These are phyloP conservation scores for Aspergillus sp. DNA, from an alignment of 2,329 filamentous ascomycete species.

Conservation along the genomic window DNA sequence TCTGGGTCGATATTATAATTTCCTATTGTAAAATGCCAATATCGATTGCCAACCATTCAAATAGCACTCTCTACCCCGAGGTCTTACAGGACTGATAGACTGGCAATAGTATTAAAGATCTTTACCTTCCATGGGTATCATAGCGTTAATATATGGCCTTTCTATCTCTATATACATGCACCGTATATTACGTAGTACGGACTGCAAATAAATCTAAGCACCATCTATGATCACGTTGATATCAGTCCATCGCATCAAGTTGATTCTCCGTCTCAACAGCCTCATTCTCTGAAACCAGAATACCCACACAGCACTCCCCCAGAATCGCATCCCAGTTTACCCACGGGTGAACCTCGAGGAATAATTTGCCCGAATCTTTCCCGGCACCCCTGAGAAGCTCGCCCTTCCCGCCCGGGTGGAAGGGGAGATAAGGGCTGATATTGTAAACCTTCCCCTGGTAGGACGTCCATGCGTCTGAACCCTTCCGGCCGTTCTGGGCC, in stretches of 20 bases:
- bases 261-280: conserved; percentile 30
- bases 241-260: conserved; percentile 63
- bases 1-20: neutral
- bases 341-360: conserved; percentile 66
- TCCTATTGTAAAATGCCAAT: neutral
- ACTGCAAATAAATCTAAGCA: neutral
- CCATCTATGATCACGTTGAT: no score
- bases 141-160: neutral
- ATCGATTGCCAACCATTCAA: neutral
- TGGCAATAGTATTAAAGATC: no score
- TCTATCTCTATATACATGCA: neutral
- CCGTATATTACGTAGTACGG: conserved; percentile 1
- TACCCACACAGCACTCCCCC: conserved; percentile 60
- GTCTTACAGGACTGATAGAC: no score
- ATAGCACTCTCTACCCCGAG: no score
- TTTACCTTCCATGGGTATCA: conserved; percentile 5
- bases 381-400: conserved; percentile 65
- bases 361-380: conserved; percentile 63
- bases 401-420: conserved; percentile 76
- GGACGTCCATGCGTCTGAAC: conserved; percentile 85
- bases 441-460: conserved; percentile 93
- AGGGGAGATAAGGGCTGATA: conserved; percentile 82
- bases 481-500: conserved; percentile 75
- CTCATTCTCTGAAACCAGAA: conserved; percentile 58
- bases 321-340: conserved; percentile 69